A percentile compares a stretch with the other conserved stretches of the same genome.
Evolutionary conservation across 768 basidiomycete species (phyloP).

Genomic region (Serendipita indica): DNA sequence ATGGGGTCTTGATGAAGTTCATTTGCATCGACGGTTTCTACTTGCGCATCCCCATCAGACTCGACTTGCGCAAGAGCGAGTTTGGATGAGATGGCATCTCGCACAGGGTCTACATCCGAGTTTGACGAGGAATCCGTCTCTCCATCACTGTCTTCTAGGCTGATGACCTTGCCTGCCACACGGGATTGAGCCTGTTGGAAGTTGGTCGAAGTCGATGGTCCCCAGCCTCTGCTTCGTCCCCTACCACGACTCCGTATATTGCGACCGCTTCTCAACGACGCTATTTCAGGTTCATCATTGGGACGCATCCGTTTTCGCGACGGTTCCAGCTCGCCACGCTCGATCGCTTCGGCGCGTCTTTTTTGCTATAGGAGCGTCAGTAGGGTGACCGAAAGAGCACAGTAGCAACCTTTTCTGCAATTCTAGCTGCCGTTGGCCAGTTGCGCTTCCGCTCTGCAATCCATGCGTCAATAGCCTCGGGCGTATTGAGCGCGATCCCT

Average conservation of each 20-base stretch:
- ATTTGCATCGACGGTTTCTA: not conserved
- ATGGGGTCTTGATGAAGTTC: constrained; percentile 8
- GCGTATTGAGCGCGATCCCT: constrained; percentile 56
- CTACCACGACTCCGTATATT: constrained; percentile 2
- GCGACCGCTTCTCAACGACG: not conserved
- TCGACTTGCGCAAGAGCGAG: constrained; percentile 4
- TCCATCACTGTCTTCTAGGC: constrained; percentile 15
- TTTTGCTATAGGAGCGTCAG: constrained; percentile 24
- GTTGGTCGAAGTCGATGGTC: constrained; percentile 13
- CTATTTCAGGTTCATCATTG: constrained; percentile 10
- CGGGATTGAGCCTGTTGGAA: not conserved
- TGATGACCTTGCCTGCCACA: not conserved
- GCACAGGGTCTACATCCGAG: constrained; percentile 20
- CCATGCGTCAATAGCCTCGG: constrained; percentile 73
- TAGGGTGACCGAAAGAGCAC: not conserved
- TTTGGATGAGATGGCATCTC: constrained; percentile 21
- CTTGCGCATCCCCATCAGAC: not conserved
- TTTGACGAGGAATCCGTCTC: constrained; percentile 18
- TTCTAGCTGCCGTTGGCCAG: constrained; percentile 57
- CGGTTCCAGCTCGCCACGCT: constrained; percentile 45
- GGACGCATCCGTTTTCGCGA: not conserved
- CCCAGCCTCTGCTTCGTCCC: constrained; percentile 19
- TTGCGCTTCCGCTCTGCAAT: constrained; percentile 74
- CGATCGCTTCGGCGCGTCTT: constrained; percentile 59
- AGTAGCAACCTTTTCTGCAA: constrained; percentile 48